Evolutionary conservation across 768 basidiomycete species (phyloP), one percentile per base, ranked within the genome.

Genomic region (Gyrodon lividus): DNA sequence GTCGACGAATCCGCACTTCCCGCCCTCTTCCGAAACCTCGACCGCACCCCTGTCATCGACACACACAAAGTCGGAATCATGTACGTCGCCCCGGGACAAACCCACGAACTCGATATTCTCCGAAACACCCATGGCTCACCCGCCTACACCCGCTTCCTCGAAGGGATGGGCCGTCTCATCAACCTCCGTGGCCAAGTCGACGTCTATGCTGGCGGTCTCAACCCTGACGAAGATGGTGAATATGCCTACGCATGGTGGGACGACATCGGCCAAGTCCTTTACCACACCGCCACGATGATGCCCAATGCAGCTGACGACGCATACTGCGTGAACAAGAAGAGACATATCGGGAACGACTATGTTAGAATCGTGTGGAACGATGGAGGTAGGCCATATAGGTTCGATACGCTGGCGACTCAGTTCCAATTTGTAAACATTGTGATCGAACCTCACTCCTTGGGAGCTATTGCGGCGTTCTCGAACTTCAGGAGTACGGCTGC

Each of bases 231-330:
- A 61, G 94, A 99, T 62, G 97, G 97, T 13, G 89, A 94, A 69
- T 97, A 95, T 64, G 92, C 96, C 0, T 98, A 98, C 65, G 93
- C 95, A 0, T 99, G 96, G 95, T 97, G 95, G 92, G 94, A 98
- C 67, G 94, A 98, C 62, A 94, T 98, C 44, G 85, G 89, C 4
- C 95, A 98, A 65, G 83, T 97, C 54, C 78, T 98, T 48, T 99
- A 90, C 67, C 97, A 98, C 69, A 88, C 93, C 3, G 90, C 96
- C 8, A 98, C 97, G 2, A 86, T 99, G 76, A 98, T 98, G 96
- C 97, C 97, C 4, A 88, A 84, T 48, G 76, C 75, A 41, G 57
- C 71, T 7, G 70, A 84, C 48, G 91, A 93, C 67, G 82, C 82
- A 2, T 77, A 81, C 43, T 84, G 80, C 59, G 85, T 81, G 56